Evolutionary conservation across 768 basidiomycete species (phyloP).

Genomic region (Suillus brevipes): DNA sequence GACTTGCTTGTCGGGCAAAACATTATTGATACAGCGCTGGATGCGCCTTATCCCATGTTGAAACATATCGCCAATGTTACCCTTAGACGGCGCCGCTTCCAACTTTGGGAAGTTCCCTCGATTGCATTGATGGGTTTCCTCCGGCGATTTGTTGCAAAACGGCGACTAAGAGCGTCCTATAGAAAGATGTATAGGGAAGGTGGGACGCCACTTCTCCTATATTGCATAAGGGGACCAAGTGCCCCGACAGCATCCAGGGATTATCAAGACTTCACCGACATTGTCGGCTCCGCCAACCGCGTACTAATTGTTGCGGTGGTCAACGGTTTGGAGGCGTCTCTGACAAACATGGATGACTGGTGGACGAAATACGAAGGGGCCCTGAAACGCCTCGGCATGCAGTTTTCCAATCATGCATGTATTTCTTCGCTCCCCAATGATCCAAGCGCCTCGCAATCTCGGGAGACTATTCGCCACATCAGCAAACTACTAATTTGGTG

Average conservation of each 20-base stretch:
- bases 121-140: not conserved
- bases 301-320: constrained; percentile 33
- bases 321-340: constrained; percentile 29
- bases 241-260: not conserved
- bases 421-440: constrained; percentile 32
- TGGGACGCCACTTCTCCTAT: not conserved
- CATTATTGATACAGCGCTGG: not conserved
- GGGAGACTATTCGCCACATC: not conserved
- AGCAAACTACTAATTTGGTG: too few species aligned
- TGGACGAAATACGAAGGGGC: constrained; percentile 38
- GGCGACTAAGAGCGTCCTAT: not conserved
- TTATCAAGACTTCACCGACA: not conserved
- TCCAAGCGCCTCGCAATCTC: not conserved
- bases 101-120: too few species aligned
- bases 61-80: too few species aligned
- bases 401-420: constrained; percentile 40
- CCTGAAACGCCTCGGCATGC: constrained; percentile 36
- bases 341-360: constrained; percentile 39
- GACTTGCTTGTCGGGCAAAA: not conserved
- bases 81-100: too few species aligned
- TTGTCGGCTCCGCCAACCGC: constrained; percentile 4
- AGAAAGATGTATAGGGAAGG: not conserved
- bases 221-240: not conserved
- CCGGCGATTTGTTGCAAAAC: not conserved
- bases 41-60: not conserved